Base-by-base conservation (phyloP, 2,329 filamentous ascomycete species). In the Hypoxylon sp. region DNA sequence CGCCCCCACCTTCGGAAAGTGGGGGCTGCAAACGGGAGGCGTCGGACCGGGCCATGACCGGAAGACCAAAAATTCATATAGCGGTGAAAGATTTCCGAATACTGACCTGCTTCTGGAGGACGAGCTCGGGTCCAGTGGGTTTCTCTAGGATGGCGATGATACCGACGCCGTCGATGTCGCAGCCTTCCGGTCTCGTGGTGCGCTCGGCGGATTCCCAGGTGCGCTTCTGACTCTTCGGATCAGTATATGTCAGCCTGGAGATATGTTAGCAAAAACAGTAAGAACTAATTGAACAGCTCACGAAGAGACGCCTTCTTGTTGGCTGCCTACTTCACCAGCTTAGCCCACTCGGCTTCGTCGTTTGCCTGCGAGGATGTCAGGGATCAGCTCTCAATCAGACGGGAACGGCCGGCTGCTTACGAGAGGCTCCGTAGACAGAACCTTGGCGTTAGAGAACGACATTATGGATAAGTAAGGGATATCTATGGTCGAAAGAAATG, bases 121-220 rank as follows among this genome's bases (percentile, higher is more conserved):
- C 76, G 46, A 89, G 82, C 71, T 87, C 81, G 2, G 84, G 83
- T 0, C 84, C 84, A 0, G 78, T 77, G 7, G 82, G 74, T 67
- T 83, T 84, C 65, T 87, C 79, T 13, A 93, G 79, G 66, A 93
- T 85, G 43, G 89, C 90, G 15, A 91, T 82, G 59, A 93, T 91
- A 62, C 89, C 89, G 13, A 93, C 89, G 54, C 88, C 90, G 71
- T 93, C 91, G 55, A 92, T 88, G 32, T 86, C 85, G 59, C 82
- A 82, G 66, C 77, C 81, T 57, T 81, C 79, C 11, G 89, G 89
- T 3, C 90, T 85, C 0, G 90, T 92, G 28, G 83, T 83, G n/a
- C 91, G 86, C 76, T 91, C 88, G 15, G 88, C 88, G 0, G 88
- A 90, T 73, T 93, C 90, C 90, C 90, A 93, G 28, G 84, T 86